Conservation (phyloP, 495 filamentous ascomycete species). For the Cenococcum geophilum region DNA sequence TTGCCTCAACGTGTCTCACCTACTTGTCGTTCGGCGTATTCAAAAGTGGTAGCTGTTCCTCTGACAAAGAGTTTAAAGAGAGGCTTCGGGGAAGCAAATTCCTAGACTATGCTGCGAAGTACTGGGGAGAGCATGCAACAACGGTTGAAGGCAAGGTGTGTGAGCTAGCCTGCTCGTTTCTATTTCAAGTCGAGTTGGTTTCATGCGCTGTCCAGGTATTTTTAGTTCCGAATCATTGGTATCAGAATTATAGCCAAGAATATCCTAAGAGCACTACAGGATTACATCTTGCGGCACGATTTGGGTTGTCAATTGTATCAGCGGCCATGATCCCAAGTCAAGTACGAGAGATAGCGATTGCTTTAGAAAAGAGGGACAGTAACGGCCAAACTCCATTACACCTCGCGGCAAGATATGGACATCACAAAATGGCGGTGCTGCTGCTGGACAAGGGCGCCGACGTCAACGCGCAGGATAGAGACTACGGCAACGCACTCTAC, state of each 20-base stretch:
- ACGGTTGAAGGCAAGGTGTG: constrained; percentile 19
- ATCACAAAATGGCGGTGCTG: constrained; percentile 26
- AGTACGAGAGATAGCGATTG: constrained; percentile 6
- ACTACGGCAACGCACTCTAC: no score
- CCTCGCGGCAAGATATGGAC: constrained; percentile 32
- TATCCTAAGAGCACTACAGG: constrained; percentile 9
- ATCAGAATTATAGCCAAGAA: constrained; percentile 1
- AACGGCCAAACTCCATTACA: constrained; percentile 28
- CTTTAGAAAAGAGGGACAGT: constrained; percentile 28
- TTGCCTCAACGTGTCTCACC: constrained; percentile 42
- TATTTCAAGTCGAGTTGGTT: not conserved
- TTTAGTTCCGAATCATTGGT: constrained; percentile 4
- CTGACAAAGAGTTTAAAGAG: constrained; percentile 27
- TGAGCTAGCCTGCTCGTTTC: constrained; percentile 7
- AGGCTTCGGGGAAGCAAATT: constrained; percentile 34
- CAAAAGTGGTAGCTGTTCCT: constrained; percentile 30
- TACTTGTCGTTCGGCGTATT: constrained; percentile 43
- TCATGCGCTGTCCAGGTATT: constrained; percentile 4
- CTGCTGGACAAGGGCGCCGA: no score
- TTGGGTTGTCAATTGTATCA: constrained; percentile 11
- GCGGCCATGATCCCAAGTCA: not conserved
- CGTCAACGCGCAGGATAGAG: no score
- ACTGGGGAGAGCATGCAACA: constrained; percentile 46
- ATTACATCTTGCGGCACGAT: constrained; percentile 8
- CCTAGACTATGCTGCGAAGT: constrained; percentile 40